These are phyloP conservation scores for Butyriboletus appendiculatus DNA, from an alignment of 1,284 basidiomycete species.

Conservation along the genomic window DNA sequence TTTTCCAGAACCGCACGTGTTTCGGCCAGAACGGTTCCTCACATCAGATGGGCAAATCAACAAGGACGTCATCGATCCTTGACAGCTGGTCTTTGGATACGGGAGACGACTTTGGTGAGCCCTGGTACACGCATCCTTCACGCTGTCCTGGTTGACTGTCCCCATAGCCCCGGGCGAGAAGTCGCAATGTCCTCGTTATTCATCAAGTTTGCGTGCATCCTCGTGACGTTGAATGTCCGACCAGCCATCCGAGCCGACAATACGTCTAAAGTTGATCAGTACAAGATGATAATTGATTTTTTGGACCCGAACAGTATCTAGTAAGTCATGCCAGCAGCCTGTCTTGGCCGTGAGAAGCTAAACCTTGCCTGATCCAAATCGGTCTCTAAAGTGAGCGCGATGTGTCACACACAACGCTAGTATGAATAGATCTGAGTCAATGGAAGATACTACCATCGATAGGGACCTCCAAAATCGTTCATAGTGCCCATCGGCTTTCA, in stretches of 20 bases:
- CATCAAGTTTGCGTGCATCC: constrained; percentile 8
- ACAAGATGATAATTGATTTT: constrained; percentile 7
- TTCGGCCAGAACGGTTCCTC: constrained; percentile 9
- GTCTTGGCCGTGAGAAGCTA: too few relatives aligned
- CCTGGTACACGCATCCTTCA: background rate
- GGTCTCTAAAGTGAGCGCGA: too few relatives aligned
- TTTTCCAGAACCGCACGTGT: constrained; percentile 5
- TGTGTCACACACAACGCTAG: too few relatives aligned
- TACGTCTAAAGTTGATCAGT: background rate
- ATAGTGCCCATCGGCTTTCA: too few relatives aligned
- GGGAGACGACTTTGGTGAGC: constrained; percentile 6
- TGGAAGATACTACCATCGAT: too few relatives aligned
- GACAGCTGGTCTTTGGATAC: constrained; percentile 9
- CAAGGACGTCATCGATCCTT: constrained; percentile 5
- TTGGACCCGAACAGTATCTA: constrained; percentile 10
- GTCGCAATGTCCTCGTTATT: constrained; percentile 6
- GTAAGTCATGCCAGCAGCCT: background rate
- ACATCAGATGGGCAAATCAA: constrained; percentile 8
- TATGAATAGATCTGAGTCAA: too few relatives aligned
- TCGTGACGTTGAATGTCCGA: background rate
- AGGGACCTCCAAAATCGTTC: too few relatives aligned
- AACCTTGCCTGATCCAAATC: too few relatives aligned
- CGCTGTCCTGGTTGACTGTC: background rate
- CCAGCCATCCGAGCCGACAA: background rate
- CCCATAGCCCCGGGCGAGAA: constrained; percentile 3